phyloP scores from a whole-genome alignment of 176 grass and related monocot genomes.

The Lolium multiflorum region DNA sequence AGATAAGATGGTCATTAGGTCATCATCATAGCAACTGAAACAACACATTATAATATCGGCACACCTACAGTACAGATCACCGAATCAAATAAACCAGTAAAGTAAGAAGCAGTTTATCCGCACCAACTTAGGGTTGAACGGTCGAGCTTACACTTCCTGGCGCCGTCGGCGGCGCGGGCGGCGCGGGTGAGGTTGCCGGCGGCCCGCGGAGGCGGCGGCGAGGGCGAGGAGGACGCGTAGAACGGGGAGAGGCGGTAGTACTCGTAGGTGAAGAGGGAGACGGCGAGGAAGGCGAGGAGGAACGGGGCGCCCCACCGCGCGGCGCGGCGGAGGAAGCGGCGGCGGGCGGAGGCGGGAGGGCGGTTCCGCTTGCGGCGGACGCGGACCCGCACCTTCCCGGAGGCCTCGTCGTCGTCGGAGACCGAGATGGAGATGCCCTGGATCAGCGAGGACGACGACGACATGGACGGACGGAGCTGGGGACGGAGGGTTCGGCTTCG shows the following conservation, averaged over 20 bases:
- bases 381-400: constrained; percentile 66
- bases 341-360: constrained; percentile 7
- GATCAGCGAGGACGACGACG: constrained; percentile 61
- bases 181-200: constrained; percentile 45
- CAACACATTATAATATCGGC: constrained; percentile 34
- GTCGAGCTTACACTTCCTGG: constrained; percentile 65
- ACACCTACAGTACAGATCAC: background rate
- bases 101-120: constrained; percentile 34
- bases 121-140: constrained; percentile 37
- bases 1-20: constrained; percentile 15
- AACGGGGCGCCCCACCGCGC: constrained; percentile 45
- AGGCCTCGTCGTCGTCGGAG: constrained; percentile 81
- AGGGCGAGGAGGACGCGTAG: background rate
- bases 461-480: constrained; percentile 28
- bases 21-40: constrained; percentile 7
- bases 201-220: background rate
- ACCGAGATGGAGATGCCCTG: constrained; percentile 85
- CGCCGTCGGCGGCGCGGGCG: constrained; percentile 54
- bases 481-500: constrained; percentile 7
- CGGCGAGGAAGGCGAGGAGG: constrained; percentile 57
- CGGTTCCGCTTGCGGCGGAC: constrained; percentile 60
- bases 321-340: constrained; percentile 47
- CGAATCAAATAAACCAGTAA: constrained; percentile 4
- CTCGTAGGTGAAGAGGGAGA: constrained; percentile 67
- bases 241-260: constrained; percentile 42